Evolutionary conservation across 2,329 filamentous ascomycete genomes (phyloP), one percentile per base, ranked within the genome.

Genomic region (Neobulgaria alba): DNA sequence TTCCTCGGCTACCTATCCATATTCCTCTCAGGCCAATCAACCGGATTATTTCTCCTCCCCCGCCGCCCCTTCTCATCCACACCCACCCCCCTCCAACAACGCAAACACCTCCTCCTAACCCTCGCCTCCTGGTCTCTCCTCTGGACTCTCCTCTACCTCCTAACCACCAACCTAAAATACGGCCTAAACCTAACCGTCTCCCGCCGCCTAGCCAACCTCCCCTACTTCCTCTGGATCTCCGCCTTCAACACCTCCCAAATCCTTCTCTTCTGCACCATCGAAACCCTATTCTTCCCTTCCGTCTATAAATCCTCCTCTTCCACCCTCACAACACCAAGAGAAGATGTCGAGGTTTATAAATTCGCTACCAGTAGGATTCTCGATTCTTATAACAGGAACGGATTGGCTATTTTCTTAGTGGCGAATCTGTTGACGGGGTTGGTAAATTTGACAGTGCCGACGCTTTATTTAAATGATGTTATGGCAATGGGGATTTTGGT

Each of bases 1-100:
- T 95, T 96, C 61, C 65, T 85, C 36, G 92, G 92, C 3, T 98
- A 98, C 59, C 73, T 98, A 33, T 84, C 90, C 34, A 95, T 98
- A 44, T 98, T 95, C 62, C 76, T 98, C 29, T 79, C 85, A 1
- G 92, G 92, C 3, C 87, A 93, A 58, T 83, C 85, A 30, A 76
- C 82, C 14, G 92, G 92, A 36, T 79, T 89, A 63, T 76, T 81
- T 46, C 75, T 92, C 43, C 75, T 96, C 29, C 85, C 86, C 3
- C 62, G 78, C 44, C 65, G 61, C 57, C 35, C 29, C 14, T 57
- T 72, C 54, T 65, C 58, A 48, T 7, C 7, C 12, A 12, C 12
- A 26, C 53, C 65, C 45, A 58, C 65, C 49, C 59, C 65, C 41
- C 57, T 64, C 48, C 56, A 65, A 40, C 74, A 76, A 55, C 68